Evolutionary conservation across 352 stramenopile species (phyloP).

Genomic region (Detonula confervacea): DNA sequence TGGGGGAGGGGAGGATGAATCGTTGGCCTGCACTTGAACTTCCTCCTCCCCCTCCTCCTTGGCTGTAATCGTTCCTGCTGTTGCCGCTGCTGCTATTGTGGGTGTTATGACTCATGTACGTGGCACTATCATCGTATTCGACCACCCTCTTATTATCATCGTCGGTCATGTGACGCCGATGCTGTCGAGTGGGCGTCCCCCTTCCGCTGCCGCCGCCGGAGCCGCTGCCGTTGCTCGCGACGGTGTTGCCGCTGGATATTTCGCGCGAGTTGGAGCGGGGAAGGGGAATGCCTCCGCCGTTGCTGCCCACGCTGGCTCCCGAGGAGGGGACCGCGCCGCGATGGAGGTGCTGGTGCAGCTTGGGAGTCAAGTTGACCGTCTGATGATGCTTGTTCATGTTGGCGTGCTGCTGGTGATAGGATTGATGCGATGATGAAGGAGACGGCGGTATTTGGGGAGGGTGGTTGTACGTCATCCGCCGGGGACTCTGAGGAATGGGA

Average conservation of each 20-base stretch:
- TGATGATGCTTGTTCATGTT: too few relatives aligned
- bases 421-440: neutral
- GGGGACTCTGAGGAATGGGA: neutral
- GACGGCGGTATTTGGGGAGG: conserved; percentile 4
- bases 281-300: conserved; percentile 8
- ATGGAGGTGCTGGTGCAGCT: neutral
- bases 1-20: neutral
- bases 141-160: conserved; percentile 6
- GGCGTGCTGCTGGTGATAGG: neutral
- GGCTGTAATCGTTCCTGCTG: too few relatives aligned
- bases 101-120: conserved; percentile 2
- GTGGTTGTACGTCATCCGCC: neutral
- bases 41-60: too few relatives aligned
- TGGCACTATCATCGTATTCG: conserved; percentile 24
- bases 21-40: too few relatives aligned
- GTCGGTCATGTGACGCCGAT: neutral
- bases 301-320: neutral
- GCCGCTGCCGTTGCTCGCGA: conserved; percentile 12
- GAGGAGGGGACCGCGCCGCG: neutral
- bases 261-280: neutral
- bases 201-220: neutral
- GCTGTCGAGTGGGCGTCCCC: conserved; percentile 2
- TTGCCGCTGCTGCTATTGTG: neutral
- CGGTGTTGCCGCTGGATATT: neutral
- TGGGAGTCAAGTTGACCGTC: conserved; percentile 8